A percentile compares a stretch with the other conserved stretches of the same genome.
phyloP scores from a whole-genome alignment of 139 green algal genomes.

The Coccomyxa sp. region DNA sequence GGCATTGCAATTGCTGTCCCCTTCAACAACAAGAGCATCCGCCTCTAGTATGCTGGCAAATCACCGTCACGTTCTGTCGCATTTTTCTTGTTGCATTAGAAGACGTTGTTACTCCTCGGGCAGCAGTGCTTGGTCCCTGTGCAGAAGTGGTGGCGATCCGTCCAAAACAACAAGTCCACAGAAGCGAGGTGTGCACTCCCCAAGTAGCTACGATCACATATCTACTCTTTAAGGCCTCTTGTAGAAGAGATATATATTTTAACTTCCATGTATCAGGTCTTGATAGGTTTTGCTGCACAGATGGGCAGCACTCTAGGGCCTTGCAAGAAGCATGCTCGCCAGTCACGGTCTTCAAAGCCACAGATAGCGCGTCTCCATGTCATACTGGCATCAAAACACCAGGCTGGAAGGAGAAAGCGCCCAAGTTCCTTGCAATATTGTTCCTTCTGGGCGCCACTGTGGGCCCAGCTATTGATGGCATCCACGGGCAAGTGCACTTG shows the following conservation, averaged over 20 bases:
- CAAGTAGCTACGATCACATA: too few species aligned
- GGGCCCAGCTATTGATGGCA: conserved; percentile 22
- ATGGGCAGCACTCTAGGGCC: not conserved
- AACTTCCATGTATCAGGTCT: not conserved
- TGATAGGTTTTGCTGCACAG: not conserved
- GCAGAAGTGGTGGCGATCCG: too few species aligned
- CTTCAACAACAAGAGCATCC: too few species aligned
- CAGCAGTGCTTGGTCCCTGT: too few species aligned
- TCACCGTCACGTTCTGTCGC: too few species aligned
- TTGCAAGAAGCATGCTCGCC: not conserved
- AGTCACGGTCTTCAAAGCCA: not conserved
- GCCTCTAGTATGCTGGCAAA: too few species aligned
- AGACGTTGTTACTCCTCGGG: too few species aligned
- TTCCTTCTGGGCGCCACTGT: conserved; percentile 10
- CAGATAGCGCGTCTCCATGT: too few species aligned
- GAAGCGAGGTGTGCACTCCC: not conserved
- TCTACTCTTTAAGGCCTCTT: not conserved
- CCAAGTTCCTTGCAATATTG: not conserved
- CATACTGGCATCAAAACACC: too few species aligned
- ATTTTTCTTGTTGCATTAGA: too few species aligned
- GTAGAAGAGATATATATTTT: not conserved
- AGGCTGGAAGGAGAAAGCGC: conserved; percentile 5
- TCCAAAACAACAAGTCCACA: too few species aligned
- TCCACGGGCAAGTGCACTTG: conserved; percentile 23
- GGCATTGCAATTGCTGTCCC: too few species aligned